A percentile compares a stretch with the other conserved stretches of the same genome.
These are phyloP conservation scores for Megacollybia marginata DNA, from an alignment of 768 basidiomycete species.

Conservation along the genomic window DNA sequence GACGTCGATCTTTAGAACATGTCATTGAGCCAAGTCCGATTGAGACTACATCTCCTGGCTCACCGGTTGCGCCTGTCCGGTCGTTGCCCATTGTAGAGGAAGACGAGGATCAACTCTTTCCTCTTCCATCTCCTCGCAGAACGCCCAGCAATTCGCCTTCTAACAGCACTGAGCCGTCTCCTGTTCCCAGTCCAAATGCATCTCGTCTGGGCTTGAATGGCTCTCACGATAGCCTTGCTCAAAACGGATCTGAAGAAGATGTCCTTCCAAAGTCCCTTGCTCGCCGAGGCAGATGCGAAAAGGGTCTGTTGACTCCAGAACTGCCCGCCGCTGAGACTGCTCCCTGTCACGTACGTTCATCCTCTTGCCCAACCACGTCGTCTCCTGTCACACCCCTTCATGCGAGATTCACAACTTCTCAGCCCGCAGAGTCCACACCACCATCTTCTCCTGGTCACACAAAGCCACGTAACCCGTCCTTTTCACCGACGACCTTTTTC, in stretches of 20 bases:
- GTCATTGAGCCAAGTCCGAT: background rate
- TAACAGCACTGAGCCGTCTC: conserved; percentile 25
- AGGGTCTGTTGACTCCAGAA: conserved; percentile 9
- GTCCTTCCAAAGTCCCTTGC: conserved; percentile 1
- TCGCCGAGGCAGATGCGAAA: conserved; percentile 5
- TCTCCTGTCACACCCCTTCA: background rate
- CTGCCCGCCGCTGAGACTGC: background rate
- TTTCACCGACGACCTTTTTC: conserved; percentile 24
- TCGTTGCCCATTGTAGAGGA: conserved; percentile 44
- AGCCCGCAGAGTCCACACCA: conserved; percentile 1
- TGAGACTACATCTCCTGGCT: background rate
- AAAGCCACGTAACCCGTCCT: conserved; percentile 16
- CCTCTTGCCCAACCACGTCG: background rate
- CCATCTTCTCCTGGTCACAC: conserved; percentile 1
- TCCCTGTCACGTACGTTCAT: background rate
- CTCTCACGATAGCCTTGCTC: background rate
- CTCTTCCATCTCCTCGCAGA: conserved; percentile 51
- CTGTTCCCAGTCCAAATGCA: conserved; percentile 18
- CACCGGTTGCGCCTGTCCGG: background rate
- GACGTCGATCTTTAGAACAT: conserved; percentile 38
- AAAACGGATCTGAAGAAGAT: conserved; percentile 6
- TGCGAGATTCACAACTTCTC: background rate
- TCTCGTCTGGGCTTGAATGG: conserved; percentile 15
- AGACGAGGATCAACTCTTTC: conserved; percentile 49
- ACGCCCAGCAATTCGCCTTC: conserved; percentile 37